These are phyloP conservation scores for Usnea hakonensis DNA, from an alignment of 495 filamentous ascomycete species.

Conservation along the genomic window DNA sequence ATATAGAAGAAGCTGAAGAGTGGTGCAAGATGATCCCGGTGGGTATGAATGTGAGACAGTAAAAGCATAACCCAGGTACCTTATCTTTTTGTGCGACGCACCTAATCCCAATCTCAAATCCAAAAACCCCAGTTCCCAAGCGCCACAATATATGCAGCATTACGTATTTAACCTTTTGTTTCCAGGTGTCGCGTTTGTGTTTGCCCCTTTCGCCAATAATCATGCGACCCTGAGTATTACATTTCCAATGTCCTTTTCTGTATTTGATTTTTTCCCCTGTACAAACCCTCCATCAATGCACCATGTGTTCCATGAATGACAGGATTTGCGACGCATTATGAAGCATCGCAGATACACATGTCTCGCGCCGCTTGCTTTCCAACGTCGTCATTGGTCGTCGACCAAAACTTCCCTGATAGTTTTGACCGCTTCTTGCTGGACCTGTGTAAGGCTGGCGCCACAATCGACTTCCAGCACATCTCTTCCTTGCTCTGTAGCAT, in stretches of 20 bases:
- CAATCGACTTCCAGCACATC: constrained; percentile 85
- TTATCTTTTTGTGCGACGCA: background rate
- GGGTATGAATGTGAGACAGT: background rate
- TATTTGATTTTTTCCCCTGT: background rate
- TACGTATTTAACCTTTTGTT: background rate
- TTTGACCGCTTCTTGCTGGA: constrained; percentile 53
- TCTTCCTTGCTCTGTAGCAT: constrained; percentile 52
- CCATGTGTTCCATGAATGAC: background rate
- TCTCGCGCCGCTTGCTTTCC: background rate
- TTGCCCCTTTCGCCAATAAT: background rate
- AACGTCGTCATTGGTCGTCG: constrained; percentile 20
- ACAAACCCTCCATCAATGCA: constrained; percentile 5
- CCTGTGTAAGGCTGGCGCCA: constrained; percentile 51
- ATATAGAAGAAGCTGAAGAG: background rate
- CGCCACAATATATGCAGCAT: background rate
- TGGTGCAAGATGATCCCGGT: background rate
- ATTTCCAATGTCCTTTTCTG: background rate
- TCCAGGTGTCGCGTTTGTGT: background rate
- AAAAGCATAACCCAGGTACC: background rate
- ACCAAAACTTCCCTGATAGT: constrained; percentile 23
- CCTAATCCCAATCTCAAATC: background rate
- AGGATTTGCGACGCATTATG: background rate
- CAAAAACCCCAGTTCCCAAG: background rate
- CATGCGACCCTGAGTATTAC: constrained; percentile 8
- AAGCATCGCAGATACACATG: background rate